These are phyloP conservation scores for Pichia pseudocactophila DNA, from an alignment of 805 yeast genomes.

Conservation along the genomic window DNA sequence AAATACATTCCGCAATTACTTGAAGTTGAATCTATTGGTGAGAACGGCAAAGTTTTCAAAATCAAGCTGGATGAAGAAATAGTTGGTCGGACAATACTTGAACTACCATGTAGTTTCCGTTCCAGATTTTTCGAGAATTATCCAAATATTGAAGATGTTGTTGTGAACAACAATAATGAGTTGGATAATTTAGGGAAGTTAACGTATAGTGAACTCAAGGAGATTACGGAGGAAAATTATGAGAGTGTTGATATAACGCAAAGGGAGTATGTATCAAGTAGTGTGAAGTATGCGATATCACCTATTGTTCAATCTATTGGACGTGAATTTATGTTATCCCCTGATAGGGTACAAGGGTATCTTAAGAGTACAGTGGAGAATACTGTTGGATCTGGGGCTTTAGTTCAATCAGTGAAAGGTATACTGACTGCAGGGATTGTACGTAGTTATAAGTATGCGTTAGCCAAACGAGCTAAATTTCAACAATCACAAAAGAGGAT, in stretches of 20 bases:
- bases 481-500: constrained; percentile 4
- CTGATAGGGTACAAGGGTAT: not conserved
- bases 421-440: constrained; percentile 75
- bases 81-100: constrained; percentile 32
- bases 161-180: not conserved
- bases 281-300: constrained; percentile 10
- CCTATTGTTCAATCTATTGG: not conserved
- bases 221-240: not conserved
- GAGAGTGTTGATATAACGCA: constrained; percentile 6
- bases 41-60: constrained; percentile 14
- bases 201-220: not conserved
- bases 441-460: constrained; percentile 65
- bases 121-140: constrained; percentile 28
- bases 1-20: constrained; percentile 30
- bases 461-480: constrained; percentile 52
- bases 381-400: constrained; percentile 62
- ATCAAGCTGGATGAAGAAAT: constrained; percentile 29
- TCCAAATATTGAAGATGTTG: constrained; percentile 8
- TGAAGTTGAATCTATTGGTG: constrained; percentile 11
- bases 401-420: constrained; percentile 75
- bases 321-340: not conserved
- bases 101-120: constrained; percentile 46
- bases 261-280: constrained; percentile 27
- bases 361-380: constrained; percentile 31
- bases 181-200: not conserved